Evolutionary conservation across 1,139 yeast genomes (phyloP).

Genomic region (Nakaseomyces nivariensis): DNA sequence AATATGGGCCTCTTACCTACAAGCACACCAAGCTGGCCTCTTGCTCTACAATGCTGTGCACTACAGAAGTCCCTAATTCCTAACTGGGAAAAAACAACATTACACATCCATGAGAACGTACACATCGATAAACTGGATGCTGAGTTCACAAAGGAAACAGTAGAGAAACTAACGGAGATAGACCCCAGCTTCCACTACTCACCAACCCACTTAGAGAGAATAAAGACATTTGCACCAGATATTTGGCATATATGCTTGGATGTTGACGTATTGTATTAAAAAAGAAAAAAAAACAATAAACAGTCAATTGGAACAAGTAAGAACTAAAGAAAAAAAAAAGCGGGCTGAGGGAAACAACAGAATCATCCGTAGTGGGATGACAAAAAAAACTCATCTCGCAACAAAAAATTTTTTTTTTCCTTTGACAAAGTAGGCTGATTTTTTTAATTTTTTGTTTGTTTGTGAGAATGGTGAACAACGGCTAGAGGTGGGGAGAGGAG

Average conservation of each 20-base stretch:
- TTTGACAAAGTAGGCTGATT: background rate
- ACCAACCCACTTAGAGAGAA: slow-evolving; percentile 36
- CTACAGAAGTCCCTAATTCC: slow-evolving; percentile 10
- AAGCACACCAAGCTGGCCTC: slow-evolving; percentile 52
- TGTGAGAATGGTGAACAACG: too few species aligned
- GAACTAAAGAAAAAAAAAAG: background rate
- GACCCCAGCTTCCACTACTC: slow-evolving; percentile 7
- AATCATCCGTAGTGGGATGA: background rate
- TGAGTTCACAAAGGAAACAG: slow-evolving; percentile 4
- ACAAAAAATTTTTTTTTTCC: background rate
- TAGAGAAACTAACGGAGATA: slow-evolving; percentile 6
- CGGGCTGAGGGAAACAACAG: background rate
- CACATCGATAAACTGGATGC: slow-evolving; percentile 34
- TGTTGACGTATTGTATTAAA: slow-evolving; percentile 19
- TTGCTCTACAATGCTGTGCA: slow-evolving; percentile 31
- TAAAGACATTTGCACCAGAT: slow-evolving; percentile 83
- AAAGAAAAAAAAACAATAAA: too few species aligned
- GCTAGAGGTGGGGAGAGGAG: too few species aligned
- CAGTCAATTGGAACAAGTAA: background rate
- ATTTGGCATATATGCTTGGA: slow-evolving; percentile 73
- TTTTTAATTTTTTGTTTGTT: too few species aligned
- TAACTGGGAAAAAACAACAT: slow-evolving; percentile 19
- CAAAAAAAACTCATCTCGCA: background rate
- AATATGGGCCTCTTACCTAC: slow-evolving; percentile 72
- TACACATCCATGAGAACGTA: slow-evolving; percentile 76